Percentiles rank a stretch among this genome's conserved stretches.
Conservation (phyloP, 345 rosid genomes). For the Salix exigua region DNA sequence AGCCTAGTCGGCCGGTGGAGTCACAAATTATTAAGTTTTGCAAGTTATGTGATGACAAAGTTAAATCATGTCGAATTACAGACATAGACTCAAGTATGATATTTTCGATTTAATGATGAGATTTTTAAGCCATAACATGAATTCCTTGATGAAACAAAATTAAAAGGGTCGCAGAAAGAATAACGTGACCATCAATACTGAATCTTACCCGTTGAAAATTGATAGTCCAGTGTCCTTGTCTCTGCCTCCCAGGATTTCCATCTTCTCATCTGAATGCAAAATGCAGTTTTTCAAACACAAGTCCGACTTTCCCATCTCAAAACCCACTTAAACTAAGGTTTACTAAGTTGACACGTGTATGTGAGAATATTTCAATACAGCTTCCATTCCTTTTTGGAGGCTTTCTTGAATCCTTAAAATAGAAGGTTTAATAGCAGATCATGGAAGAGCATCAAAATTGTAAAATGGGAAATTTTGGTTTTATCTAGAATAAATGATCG, state of each 20-base stretch:
- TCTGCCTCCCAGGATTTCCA: slow-evolving; percentile 69
- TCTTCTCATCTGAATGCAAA: slow-evolving; percentile 41
- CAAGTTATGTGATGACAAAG: not conserved
- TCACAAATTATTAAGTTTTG: too few species aligned
- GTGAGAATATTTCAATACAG: not conserved
- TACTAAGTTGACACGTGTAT: not conserved
- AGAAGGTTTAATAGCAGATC: not conserved
- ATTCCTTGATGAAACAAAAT: not conserved
- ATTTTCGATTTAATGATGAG: too few species aligned
- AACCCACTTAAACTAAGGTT: not conserved
- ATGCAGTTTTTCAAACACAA: slow-evolving; percentile 7
- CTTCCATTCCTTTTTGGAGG: not conserved
- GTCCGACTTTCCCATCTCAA: slow-evolving; percentile 14
- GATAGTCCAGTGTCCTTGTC: slow-evolving; percentile 51
- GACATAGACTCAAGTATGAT: not conserved
- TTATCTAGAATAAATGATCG: not conserved
- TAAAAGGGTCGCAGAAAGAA: not conserved
- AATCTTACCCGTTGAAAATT: slow-evolving; percentile 43
- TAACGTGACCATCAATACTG: not conserved
- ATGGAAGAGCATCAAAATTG: not conserved
- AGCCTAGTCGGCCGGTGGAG: too few species aligned
- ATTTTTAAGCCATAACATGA: not conserved
- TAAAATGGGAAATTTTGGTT: too few species aligned
- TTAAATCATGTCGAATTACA: not conserved
- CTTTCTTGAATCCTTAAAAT: not conserved